Conservation (phyloP, 2,329 filamentous ascomycete genomes). For the Ilyonectria robusta region DNA sequence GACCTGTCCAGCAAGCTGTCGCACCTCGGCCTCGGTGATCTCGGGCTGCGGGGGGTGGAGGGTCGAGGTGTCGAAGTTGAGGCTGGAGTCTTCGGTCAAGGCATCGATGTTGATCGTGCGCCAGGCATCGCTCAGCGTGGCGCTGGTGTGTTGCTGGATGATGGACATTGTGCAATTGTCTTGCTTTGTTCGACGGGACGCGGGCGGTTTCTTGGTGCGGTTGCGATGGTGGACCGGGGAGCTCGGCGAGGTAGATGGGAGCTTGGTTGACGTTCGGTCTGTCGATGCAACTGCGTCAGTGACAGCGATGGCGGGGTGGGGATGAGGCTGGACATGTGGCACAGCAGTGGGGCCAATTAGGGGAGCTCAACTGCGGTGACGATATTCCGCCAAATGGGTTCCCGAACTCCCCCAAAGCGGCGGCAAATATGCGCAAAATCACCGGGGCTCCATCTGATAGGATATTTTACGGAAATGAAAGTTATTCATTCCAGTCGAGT, state of each 20-base stretch:
- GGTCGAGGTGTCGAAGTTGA: slow-evolving; percentile 91
- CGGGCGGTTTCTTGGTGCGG: slow-evolving; percentile 19
- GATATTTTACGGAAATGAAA: no score
- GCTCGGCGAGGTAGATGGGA: slow-evolving; percentile 17
- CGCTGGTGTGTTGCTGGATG: slow-evolving; percentile 74
- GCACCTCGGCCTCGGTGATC: slow-evolving; percentile 82
- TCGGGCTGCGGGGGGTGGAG: slow-evolving; percentile 84
- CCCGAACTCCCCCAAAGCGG: no score
- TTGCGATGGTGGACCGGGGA: slow-evolving; percentile 21
- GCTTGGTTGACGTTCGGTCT: slow-evolving; percentile 28
- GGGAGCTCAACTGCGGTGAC: neutral
- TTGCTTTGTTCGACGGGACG: neutral
- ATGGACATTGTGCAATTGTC: slow-evolving; percentile 66
- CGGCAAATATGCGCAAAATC: no score
- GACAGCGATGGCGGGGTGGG: slow-evolving; percentile 48
- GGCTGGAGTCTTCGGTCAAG: slow-evolving; percentile 88
- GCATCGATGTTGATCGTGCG: slow-evolving; percentile 96
- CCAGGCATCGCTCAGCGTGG: slow-evolving; percentile 75
- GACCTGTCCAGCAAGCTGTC: slow-evolving; percentile 83
- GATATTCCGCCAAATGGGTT: no score
- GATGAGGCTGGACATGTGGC: slow-evolving; percentile 46
- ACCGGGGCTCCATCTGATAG: no score
- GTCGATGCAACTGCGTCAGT: slow-evolving; percentile 51
- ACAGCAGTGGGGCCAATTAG: slow-evolving; percentile 31
- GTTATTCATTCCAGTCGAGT: no score